Evolutionary conservation across 2,329 filamentous ascomycete species (phyloP).

Genomic region (Claviceps spartinae): DNA sequence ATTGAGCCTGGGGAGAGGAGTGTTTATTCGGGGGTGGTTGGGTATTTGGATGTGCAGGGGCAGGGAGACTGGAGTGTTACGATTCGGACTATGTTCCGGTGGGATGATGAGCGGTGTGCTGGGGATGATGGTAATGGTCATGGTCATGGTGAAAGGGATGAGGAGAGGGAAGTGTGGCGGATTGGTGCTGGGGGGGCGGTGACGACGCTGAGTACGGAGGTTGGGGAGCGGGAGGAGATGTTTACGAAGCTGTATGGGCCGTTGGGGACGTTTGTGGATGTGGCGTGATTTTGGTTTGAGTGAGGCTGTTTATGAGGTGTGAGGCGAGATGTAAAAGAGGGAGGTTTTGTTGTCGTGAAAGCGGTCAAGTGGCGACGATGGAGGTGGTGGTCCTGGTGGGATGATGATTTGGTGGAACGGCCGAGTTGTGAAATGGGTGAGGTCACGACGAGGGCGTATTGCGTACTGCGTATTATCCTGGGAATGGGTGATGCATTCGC

Average conservation of each 20-base stretch:
- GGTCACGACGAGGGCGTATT: no score
- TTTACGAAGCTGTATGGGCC: slow-evolving; percentile 54
- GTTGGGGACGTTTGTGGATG: slow-evolving; percentile 33
- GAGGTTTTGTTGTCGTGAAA: no score
- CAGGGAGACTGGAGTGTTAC: slow-evolving; percentile 83
- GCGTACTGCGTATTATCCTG: no score
- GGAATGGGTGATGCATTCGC: no score
- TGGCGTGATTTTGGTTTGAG: slow-evolving; percentile 11
- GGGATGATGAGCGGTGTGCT: slow-evolving; percentile 42
- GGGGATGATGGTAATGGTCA: neutral
- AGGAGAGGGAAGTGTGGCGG: slow-evolving; percentile 51
- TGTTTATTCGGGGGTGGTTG: slow-evolving; percentile 78
- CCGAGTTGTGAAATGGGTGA: no score
- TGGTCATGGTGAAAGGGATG: slow-evolving; percentile 11
- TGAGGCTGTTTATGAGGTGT: neutral
- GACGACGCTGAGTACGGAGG: slow-evolving; percentile 66
- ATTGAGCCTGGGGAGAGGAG: slow-evolving; percentile 57
- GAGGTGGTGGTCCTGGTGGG: no score
- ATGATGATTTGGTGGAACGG: no score
- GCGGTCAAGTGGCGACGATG: no score
- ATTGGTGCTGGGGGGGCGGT: slow-evolving; percentile 86
- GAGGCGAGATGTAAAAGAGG: no score
- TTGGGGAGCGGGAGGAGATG: slow-evolving; percentile 88
- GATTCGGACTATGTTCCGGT: slow-evolving; percentile 69
- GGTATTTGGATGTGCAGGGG: slow-evolving; percentile 78